A percentile compares a stretch with the other conserved stretches of the same genome.
phyloP scores from a whole-genome alignment of 1,284 basidiomycete genomes.

The Naganishia albida region DNA sequence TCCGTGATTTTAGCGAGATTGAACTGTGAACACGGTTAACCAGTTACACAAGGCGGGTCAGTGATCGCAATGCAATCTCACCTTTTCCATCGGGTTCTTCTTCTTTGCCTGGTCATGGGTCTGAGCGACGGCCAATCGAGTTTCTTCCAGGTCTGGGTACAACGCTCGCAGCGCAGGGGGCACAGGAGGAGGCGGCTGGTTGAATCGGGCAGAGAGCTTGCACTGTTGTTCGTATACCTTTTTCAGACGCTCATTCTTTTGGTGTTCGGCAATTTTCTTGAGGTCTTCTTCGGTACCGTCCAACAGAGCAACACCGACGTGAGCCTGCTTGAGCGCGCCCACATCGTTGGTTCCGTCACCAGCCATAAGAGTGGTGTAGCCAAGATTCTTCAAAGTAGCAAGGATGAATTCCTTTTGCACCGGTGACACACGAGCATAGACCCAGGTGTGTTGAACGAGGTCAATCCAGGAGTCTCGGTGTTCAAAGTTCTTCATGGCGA shows the following conservation, averaged over 20 bases:
- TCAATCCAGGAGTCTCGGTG: slow-evolving; percentile 63
- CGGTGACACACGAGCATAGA: slow-evolving; percentile 95
- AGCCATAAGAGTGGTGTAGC: slow-evolving; percentile 91
- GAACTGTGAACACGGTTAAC: slow-evolving; percentile 63
- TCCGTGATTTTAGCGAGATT: slow-evolving; percentile 83
- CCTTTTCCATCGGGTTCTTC: slow-evolving; percentile 87
- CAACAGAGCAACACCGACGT: slow-evolving; percentile 88
- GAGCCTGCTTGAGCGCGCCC: slow-evolving; percentile 91
- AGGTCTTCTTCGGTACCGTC: slow-evolving; percentile 89
- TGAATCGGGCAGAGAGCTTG: slow-evolving; percentile 81
- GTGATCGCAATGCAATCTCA: slow-evolving; percentile 43
- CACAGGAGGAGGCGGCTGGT: slow-evolving; percentile 86
- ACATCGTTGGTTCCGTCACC: slow-evolving; percentile 97
- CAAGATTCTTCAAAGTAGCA: slow-evolving; percentile 79
- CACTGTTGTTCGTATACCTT: slow-evolving; percentile 94
- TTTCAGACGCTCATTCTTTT: slow-evolving; percentile 82
- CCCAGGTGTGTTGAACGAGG: slow-evolving; percentile 90
- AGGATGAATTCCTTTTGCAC: slow-evolving; percentile 91
- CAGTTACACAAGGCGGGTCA: slow-evolving; percentile 8
- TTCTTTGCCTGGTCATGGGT: slow-evolving; percentile 67
- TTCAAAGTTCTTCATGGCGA: slow-evolving; percentile 82
- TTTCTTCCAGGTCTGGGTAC: slow-evolving; percentile 85
- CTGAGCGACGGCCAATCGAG: slow-evolving; percentile 73
- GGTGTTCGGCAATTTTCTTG: slow-evolving; percentile 88
- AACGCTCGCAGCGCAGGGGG: slow-evolving; percentile 77